Percentiles rank a stretch among this genome's conserved stretches.
Evolutionary conservation across 768 basidiomycete genomes (phyloP).

Genomic region (Suillus lakei): DNA sequence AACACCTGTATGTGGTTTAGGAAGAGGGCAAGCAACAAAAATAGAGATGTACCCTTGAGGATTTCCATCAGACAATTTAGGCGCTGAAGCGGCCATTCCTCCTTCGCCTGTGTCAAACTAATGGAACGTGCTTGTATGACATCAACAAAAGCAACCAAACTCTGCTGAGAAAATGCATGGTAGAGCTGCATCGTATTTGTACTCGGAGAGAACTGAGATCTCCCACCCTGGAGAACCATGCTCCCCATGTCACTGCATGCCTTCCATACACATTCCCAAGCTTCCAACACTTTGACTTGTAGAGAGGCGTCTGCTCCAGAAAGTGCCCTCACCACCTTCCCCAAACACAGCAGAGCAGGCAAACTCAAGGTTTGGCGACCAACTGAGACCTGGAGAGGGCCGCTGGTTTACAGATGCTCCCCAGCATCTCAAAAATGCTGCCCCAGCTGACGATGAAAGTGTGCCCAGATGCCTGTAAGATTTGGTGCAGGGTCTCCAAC

Average conservation of each 20-base stretch:
- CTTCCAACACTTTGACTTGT: slow-evolving; percentile 46
- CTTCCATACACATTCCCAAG: slow-evolving; percentile 70
- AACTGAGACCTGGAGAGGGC: slow-evolving; percentile 41
- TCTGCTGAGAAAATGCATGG: slow-evolving; percentile 62
- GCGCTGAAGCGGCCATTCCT: slow-evolving; percentile 70
- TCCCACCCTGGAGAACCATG: slow-evolving; percentile 43
- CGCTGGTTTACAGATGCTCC: slow-evolving; percentile 78
- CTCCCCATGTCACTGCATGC: slow-evolving; percentile 70
- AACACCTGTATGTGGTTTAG: slow-evolving; percentile 49
- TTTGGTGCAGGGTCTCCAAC: slow-evolving; percentile 85
- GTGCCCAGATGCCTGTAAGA: slow-evolving; percentile 90
- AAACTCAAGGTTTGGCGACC: slow-evolving; percentile 68
- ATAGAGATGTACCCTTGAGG: slow-evolving; percentile 59
- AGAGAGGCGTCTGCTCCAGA: slow-evolving; percentile 35
- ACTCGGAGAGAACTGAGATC: slow-evolving; percentile 19
- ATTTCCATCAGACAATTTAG: slow-evolving; percentile 75
- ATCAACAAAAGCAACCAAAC: slow-evolving; percentile 79
- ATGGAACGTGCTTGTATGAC: slow-evolving; percentile 64
- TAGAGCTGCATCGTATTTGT: slow-evolving; percentile 14
- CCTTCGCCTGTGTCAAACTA: slow-evolving; percentile 47
- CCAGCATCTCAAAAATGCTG: slow-evolving; percentile 89
- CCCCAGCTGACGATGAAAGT: slow-evolving; percentile 94
- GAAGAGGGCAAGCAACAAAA: neutral
- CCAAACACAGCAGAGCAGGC: slow-evolving; percentile 84
- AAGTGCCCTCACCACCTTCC: slow-evolving; percentile 74